Conservation (phyloP, 1,284 basidiomycete genomes). For the Flammula alnicola region DNA sequence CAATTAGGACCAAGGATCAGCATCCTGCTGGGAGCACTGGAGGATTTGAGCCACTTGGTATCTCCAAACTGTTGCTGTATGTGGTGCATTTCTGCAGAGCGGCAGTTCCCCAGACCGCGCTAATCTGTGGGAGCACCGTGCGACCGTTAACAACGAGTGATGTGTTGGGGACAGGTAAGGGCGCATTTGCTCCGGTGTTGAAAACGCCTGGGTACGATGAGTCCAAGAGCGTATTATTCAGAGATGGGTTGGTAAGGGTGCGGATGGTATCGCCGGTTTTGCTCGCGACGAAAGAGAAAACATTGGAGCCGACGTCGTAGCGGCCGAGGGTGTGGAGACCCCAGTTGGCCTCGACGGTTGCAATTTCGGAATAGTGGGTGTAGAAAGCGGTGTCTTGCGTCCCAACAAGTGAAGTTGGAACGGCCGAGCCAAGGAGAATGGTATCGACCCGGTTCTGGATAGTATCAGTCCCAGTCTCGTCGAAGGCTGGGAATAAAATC, state of each 20-base stretch:
- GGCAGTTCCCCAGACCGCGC: constrained; percentile 25
- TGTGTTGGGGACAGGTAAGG: constrained; percentile 30
- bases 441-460: constrained; percentile 53
- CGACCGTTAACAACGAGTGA: constrained; percentile 28
- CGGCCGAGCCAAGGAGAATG: constrained; percentile 55
- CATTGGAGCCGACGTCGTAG: constrained; percentile 44
- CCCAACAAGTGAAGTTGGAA: constrained; percentile 47
- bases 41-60: too few species aligned
- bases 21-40: too few species aligned
- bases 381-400: constrained; percentile 60
- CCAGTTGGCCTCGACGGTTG: constrained; percentile 72
- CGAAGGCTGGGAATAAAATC: constrained; percentile 53
- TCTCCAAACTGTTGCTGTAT: too few species aligned
- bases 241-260: constrained; percentile 10
- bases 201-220: constrained; percentile 31
- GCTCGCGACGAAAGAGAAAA: constrained; percentile 29
- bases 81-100: constrained; percentile 27
- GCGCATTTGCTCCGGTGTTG: constrained; percentile 15
- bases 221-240: constrained; percentile 22
- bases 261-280: constrained; percentile 20
- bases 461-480: constrained; percentile 55
- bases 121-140: constrained; percentile 26
- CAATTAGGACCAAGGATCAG: too few species aligned
- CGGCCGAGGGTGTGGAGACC: constrained; percentile 61
- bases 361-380: constrained; percentile 68